These are phyloP conservation scores for Seiridium unicorne DNA, from an alignment of 2,329 filamentous ascomycete species.

Conservation along the genomic window DNA sequence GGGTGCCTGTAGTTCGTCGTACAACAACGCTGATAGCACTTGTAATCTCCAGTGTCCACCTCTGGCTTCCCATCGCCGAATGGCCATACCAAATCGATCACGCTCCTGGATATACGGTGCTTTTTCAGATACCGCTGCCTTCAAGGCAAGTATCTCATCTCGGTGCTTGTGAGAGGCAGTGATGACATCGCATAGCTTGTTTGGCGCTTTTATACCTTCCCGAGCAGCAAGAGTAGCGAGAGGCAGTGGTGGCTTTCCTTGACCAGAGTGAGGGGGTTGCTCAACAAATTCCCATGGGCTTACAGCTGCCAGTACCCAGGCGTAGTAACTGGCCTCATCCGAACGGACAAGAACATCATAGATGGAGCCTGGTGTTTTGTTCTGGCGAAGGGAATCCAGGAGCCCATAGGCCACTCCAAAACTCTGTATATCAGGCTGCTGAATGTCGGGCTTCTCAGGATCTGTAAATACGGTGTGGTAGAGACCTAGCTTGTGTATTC, in stretches of 20 bases:
- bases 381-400: constrained; percentile 49
- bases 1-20: constrained; percentile 53
- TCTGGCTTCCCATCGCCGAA: constrained; percentile 66
- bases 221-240: constrained; percentile 63
- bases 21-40: constrained; percentile 64
- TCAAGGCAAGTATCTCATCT: constrained; percentile 60
- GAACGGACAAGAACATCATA: constrained; percentile 58
- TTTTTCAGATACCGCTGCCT: constrained; percentile 49
- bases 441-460: constrained; percentile 51
- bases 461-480: constrained; percentile 75
- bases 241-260: constrained; percentile 53
- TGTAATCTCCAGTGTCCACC: constrained; percentile 69
- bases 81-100: constrained; percentile 70
- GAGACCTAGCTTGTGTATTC: constrained; percentile 65
- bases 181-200: constrained; percentile 70
- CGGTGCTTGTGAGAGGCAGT: constrained; percentile 63
- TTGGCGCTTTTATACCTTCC: constrained; percentile 78
- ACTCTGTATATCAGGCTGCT: constrained; percentile 53
- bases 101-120: constrained; percentile 48
- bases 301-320: constrained; percentile 75
- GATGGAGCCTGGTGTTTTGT: constrained; percentile 44
- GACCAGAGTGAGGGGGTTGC: constrained; percentile 34
- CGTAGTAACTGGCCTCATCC: constrained; percentile 64
- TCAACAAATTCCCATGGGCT: constrained; percentile 66
- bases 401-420: constrained; percentile 66